Conservation (phyloP, 1,139 yeast species). For the Yueomyces sp. region DNA sequence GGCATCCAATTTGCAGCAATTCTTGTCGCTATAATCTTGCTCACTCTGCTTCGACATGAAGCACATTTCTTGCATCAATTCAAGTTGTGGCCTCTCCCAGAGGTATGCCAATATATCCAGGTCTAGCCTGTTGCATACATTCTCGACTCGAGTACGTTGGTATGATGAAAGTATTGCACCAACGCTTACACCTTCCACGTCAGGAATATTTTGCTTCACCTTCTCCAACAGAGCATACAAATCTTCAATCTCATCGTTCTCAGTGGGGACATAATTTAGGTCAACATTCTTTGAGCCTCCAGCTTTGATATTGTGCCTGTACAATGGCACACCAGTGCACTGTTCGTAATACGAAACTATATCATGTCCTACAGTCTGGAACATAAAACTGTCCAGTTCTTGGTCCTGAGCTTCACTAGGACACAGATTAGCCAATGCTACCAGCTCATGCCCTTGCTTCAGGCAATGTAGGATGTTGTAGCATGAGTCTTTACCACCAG, state of each 20-base stretch:
- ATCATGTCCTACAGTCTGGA: constrained; percentile 95
- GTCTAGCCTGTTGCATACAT: constrained; percentile 66
- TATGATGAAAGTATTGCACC: constrained; percentile 93
- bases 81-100: constrained; percentile 81
- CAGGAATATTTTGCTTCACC: constrained; percentile 50
- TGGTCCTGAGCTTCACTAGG: constrained; percentile 37
- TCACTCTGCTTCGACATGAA: constrained; percentile 14
- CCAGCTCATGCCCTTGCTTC: constrained; percentile 69
- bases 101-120: constrained; percentile 61
- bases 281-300: constrained; percentile 55
- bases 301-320: constrained; percentile 44
- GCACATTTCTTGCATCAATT: constrained; percentile 77
- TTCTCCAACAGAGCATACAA: constrained; percentile 37
- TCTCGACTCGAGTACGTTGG: constrained; percentile 86
- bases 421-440: constrained; percentile 72
- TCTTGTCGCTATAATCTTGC: constrained; percentile 2
- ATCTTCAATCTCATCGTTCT: constrained; percentile 80
- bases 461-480: constrained; percentile 78
- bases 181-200: constrained; percentile 74
- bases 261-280: constrained; percentile 55
- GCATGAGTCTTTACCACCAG: constrained; percentile 96
- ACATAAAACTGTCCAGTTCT: constrained; percentile 92
- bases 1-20: constrained; percentile 56
- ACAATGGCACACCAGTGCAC: constrained; percentile 71
- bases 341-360: constrained; percentile 52